Conservation (phyloP, 768 basidiomycete species). For the Pholiota molesta region DNA sequence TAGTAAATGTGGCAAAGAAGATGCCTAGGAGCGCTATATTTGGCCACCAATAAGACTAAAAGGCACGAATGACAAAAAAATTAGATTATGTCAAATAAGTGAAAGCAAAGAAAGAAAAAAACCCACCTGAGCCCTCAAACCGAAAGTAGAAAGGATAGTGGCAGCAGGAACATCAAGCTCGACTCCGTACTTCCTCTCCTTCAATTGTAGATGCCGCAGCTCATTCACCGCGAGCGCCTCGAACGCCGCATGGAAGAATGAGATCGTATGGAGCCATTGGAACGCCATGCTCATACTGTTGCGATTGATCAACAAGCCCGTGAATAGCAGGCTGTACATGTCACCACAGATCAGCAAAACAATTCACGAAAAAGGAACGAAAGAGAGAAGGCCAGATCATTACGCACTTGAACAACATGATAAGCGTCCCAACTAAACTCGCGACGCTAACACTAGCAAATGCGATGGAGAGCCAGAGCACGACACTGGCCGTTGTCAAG, state of each 20-base stretch:
- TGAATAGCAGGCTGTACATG: slow-evolving; percentile 80
- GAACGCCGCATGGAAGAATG: slow-evolving; percentile 99
- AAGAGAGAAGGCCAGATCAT: not conserved
- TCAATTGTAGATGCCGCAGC: slow-evolving; percentile 88
- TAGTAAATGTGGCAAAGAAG: slow-evolving; percentile 82
- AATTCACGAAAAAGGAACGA: not conserved
- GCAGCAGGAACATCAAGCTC: slow-evolving; percentile 97
- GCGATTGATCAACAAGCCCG: slow-evolving; percentile 93
- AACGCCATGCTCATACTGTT: slow-evolving; percentile 74
- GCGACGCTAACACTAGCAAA: slow-evolving; percentile 88
- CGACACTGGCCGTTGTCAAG: slow-evolving; percentile 90
- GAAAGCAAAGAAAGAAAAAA: slow-evolving; percentile 19
- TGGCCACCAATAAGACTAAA: slow-evolving; percentile 96
- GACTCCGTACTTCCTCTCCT: slow-evolving; percentile 95
- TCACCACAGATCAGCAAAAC: not conserved
- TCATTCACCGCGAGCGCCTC: slow-evolving; percentile 99
- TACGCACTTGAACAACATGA: slow-evolving; percentile 98
- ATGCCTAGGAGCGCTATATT: slow-evolving; percentile 86
- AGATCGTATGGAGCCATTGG: slow-evolving; percentile 87
- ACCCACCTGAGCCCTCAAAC: slow-evolving; percentile 80
- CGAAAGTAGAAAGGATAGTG: slow-evolving; percentile 92
- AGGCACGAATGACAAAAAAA: not conserved
- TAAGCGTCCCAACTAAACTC: slow-evolving; percentile 89
- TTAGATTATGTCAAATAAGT: not conserved
- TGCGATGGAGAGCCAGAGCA: slow-evolving; percentile 87